phyloP scores from a whole-genome alignment of 495 filamentous ascomycete species.

The Saxophila tyrrhenica region DNA sequence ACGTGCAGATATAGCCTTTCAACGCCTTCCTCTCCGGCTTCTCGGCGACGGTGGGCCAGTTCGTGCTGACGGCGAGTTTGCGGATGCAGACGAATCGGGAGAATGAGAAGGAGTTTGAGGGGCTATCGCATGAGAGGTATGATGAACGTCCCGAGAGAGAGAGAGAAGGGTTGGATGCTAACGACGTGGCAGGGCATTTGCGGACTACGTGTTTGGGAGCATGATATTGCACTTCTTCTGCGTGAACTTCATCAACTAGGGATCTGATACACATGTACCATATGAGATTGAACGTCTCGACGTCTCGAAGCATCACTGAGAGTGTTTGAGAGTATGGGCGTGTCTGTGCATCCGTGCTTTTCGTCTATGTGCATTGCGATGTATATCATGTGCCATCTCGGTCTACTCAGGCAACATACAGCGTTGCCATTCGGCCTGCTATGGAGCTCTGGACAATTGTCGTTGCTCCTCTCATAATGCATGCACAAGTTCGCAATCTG shows the following conservation, averaged over 20 bases:
- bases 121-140: slow-evolving; percentile 60
- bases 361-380: not conserved
- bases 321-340: too few species aligned
- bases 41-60: slow-evolving; percentile 89
- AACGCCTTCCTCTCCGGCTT: slow-evolving; percentile 97
- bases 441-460: too few species aligned
- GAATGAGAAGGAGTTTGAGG: slow-evolving; percentile 58
- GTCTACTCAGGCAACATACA: not conserved
- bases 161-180: not conserved
- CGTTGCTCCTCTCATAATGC: too few species aligned
- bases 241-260: slow-evolving; percentile 95
- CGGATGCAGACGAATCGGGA: slow-evolving; percentile 82
- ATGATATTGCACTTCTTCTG: slow-evolving; percentile 97
- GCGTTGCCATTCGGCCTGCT: too few species aligned
- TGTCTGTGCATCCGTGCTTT: too few species aligned
- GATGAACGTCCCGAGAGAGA: slow-evolving; percentile 6
- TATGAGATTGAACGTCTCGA: not conserved
- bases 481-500: too few species aligned
- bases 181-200: slow-evolving; percentile 61
- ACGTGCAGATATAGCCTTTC: slow-evolving; percentile 81
- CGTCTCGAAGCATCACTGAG: too few species aligned
- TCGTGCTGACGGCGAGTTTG: slow-evolving; percentile 82
- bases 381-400: not conserved
- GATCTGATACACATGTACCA: not conserved
- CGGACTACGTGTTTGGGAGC: slow-evolving; percentile 90